A percentile compares a stretch with the other conserved stretches of the same genome.
Evolutionary conservation across 352 stramenopile genomes (phyloP).

Genomic region (Ophiocytium majus): DNA sequence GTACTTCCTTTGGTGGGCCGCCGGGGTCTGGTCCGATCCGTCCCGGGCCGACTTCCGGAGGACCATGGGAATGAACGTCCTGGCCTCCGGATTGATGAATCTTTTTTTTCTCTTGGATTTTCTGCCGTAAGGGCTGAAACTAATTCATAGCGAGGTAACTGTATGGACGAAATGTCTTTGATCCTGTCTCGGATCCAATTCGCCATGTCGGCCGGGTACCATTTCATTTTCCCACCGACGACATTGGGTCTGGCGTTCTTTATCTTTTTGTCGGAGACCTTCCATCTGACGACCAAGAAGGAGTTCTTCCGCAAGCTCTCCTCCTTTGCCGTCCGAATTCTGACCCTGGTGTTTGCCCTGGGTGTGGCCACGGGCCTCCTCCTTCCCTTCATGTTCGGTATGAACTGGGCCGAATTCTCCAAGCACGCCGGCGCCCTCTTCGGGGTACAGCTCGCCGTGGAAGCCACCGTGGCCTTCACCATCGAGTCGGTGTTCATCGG

Average conservation of each 20-base stretch:
- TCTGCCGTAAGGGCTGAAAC: too few species aligned
- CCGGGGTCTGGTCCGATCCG: too few species aligned
- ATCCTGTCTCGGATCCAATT: slow-evolving; percentile 17
- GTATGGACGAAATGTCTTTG: too few species aligned
- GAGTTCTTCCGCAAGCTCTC: neutral
- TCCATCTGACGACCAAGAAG: neutral
- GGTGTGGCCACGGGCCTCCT: neutral
- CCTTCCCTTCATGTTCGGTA: neutral
- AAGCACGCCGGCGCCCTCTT: neutral
- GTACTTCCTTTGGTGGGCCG: too few species aligned
- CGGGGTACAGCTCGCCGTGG: neutral
- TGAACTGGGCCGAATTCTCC: neutral
- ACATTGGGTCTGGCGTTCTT: neutral
- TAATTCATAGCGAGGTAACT: too few species aligned
- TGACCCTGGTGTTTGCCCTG: neutral
- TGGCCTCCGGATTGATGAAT: too few species aligned
- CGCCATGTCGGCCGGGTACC: neutral
- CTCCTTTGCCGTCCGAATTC: neutral
- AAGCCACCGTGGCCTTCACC: neutral
- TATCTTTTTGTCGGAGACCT: neutral
- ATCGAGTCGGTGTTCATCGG: neutral
- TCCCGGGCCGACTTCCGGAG: too few species aligned
- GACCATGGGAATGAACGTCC: too few species aligned
- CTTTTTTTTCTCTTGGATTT: too few species aligned
- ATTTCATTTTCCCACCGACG: neutral